Base-by-base conservation (phyloP, 2,329 filamentous ascomycete species). In the Endoconidiophora polonica region DNA sequence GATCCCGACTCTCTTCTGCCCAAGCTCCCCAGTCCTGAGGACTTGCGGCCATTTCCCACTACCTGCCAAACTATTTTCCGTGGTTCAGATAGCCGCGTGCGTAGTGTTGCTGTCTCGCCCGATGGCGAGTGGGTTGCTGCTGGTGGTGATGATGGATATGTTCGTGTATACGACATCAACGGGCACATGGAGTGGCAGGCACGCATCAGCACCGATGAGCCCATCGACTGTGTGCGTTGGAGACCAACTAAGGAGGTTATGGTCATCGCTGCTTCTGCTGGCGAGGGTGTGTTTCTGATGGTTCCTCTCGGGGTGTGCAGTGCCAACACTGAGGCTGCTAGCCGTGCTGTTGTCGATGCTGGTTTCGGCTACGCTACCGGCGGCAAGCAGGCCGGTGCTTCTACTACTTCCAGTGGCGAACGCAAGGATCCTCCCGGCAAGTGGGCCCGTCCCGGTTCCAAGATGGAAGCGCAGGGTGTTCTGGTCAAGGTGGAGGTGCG, bases 351-450 rank as follows among this genome's bases (percentile, higher is more conserved):
- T 18, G 67, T 96, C 38, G 85, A 94, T 61, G 81, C 78, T 53
- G 91, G 91, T n/a, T 98, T 91, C 68, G 91, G 91, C 46, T 88
- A 93, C 59, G 87, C 86, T n/a, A 75, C 85, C 14, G 79, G 77
- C 52, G 77, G 76, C 52, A 68, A 73, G 58, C 74, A 77, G 60
- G 70, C 59, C 57, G 52, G 45, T 10, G 53, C 45, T n/a, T 63
- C 57, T 60, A 75, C 59, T 55, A 72, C 69, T 22, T 65, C 66
- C 9, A 70, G 72, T 52, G 73, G 75, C 42, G 66, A 71, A 51
- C 77, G 77, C 59, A 94, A 91, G 66, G 80, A 81, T 52, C 77
- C 82, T 2, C 74, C 83, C 1, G 83, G 84, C 20, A 83, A 80
- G 56, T 98, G 91, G 91, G 73, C 80, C 39, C 79, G 90, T 14